Percentiles rank a stretch among this genome's conserved stretches.
phyloP scores from a whole-genome alignment of 1,139 yeast species.

The Hemisphaericaspora xylanilytica region DNA sequence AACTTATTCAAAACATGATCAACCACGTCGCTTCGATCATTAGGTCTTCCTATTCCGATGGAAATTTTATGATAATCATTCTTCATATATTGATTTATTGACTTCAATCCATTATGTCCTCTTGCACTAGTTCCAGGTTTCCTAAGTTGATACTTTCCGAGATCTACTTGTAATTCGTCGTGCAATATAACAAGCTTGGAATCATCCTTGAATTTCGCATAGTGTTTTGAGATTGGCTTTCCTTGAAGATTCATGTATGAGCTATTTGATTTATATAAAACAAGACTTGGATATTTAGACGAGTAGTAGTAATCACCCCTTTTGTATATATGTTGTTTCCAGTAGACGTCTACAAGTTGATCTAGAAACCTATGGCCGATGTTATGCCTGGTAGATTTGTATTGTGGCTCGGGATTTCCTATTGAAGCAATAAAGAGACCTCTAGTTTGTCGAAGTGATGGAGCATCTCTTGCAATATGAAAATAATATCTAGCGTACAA shows the following conservation, averaged over 20 bases:
- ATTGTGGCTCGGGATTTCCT: constrained; percentile 75
- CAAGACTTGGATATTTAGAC: constrained; percentile 20
- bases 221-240: constrained; percentile 43
- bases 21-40: constrained; percentile 45
- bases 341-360: constrained; percentile 24
- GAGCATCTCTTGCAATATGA: not conserved
- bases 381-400: constrained; percentile 66
- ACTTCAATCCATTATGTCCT: constrained; percentile 80
- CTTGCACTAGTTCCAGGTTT: constrained; percentile 56
- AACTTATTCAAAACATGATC: constrained; percentile 60
- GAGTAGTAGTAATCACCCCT: constrained; percentile 18
- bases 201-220: constrained; percentile 32
- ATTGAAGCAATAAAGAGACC: constrained; percentile 49
- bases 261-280: constrained; percentile 45
- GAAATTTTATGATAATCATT: constrained; percentile 52
- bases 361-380: constrained; percentile 64
- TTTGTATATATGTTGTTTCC: constrained; percentile 20
- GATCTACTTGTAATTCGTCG: constrained; percentile 66
- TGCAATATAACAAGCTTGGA: constrained; percentile 56
- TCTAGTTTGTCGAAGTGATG: constrained; percentile 3
- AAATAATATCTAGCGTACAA: not conserved
- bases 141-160: constrained; percentile 64
- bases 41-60: constrained; percentile 73
- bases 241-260: constrained; percentile 72
- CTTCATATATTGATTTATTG: constrained; percentile 42